Base-by-base conservation (phyloP, 345 rosid genomes). In the Gossypium herbaceum region DNA sequence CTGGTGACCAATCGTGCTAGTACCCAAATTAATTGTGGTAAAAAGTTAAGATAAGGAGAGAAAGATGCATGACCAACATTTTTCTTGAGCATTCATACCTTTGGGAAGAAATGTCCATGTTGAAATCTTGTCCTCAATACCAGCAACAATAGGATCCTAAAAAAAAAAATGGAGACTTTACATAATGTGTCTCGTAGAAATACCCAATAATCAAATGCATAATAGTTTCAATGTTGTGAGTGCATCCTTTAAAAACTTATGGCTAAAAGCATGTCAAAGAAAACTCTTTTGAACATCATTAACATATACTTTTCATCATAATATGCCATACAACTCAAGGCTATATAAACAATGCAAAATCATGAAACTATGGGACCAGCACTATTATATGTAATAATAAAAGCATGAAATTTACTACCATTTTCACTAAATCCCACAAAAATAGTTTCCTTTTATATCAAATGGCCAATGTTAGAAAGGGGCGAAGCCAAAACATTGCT, bases 71-170 rank as follows among this genome's bases (percentile, higher is more conserved):
- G 73, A 50, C 8, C 58, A 27, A 27, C 58, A 69, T 2, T 24
- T 29, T 24, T 22, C 34, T 22, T 67, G 19, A 45, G 29, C 45
- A 44, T 22, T 57, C 61, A 11, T 70, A 94, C 97, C 98, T 91
- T 90, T 94, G 73, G 98, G 98, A 73, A 94, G 98, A 77, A 94
- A 94, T 44, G 98, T 88, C 97, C 98, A 94, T 62, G 97, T 83
- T 54, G 95, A 83, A 76, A 94, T 89, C 86, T 94, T 94, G 56
- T 91, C 98, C 79, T 94, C 98, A 73, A 94, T 87, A 59, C 97
- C 97, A 27, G 82, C 85, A 84, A 94, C 85, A 44, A 94, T 90
- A 54, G 95, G 94, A 88, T 94, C 97, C 97, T 92, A 78, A 20
- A 77, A 63, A 73, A 22, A 56, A 9, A 56, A 44, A 63, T 41